Evolutionary conservation across 2,329 filamentous ascomycete species (phyloP).

Genomic region (Cladophialophora bantiana): DNA sequence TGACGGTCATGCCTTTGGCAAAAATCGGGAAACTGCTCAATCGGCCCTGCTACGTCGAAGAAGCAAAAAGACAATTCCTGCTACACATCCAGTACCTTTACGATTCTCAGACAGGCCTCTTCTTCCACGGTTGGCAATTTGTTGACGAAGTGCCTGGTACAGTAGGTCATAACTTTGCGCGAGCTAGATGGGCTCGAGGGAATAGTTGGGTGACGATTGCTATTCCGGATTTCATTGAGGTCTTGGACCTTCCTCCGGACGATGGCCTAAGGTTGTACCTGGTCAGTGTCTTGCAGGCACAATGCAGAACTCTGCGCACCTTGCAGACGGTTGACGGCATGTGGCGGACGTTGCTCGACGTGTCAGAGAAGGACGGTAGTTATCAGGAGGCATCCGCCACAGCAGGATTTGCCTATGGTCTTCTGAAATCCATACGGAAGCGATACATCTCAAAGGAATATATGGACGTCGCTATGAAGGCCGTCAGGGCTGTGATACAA

Average conservation of each 20-base stretch:
- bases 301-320: conserved; percentile 68
- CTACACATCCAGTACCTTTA: conserved; percentile 80
- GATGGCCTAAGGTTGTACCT: conserved; percentile 66
- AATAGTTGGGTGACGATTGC: conserved; percentile 77
- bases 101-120: conserved; percentile 73
- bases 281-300: conserved; percentile 66
- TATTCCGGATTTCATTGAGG: conserved; percentile 80
- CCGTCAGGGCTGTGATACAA: conserved; percentile 70
- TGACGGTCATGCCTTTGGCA: conserved; percentile 80
- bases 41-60: conserved; percentile 75
- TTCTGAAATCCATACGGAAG: conserved; percentile 75
- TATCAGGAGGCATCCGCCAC: conserved; percentile 80
- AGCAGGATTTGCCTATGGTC: conserved; percentile 80
- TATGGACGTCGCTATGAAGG: conserved; percentile 66
- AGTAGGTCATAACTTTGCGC: conserved; percentile 63
- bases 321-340: conserved; percentile 69
- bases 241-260: conserved; percentile 61
- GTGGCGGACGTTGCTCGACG: conserved; percentile 77
- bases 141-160: conserved; percentile 61
- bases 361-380: conserved; percentile 69
- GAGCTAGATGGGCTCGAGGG: conserved; percentile 64
- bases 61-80: conserved; percentile 79
- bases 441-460: conserved; percentile 71
- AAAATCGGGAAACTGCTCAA: conserved; percentile 77
- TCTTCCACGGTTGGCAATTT: conserved; percentile 85